Evolutionary conservation across 352 stramenopile genomes (phyloP), one percentile per base, ranked within the genome.

Genomic region (Globisporangium solare): DNA sequence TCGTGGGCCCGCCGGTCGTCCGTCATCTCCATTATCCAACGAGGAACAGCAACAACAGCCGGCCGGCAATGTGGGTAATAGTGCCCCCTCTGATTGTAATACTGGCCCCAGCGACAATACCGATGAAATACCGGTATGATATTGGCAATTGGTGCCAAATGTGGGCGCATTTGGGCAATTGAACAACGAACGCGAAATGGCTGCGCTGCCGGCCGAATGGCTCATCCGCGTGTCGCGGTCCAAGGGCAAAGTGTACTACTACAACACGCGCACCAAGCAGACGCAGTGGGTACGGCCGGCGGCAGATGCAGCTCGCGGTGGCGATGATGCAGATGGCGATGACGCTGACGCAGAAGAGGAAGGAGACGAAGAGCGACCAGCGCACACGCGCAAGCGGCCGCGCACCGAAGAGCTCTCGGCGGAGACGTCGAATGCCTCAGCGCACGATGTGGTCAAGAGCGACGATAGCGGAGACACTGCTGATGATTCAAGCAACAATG

Each of bases 191-290:
- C 4, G 27, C 27, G 10, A 35, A 35, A 35, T 35, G 27, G 27
- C 27, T 35, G 42, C 63, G 54, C 63, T 92, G 54, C 81, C 79
- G 13, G 51, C 60, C 0, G 73, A 73, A 17, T 89, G 81, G 81
- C 58, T 74, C 20, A 66, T 92, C 47, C 78, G 81, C 22, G 66
- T 92, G 51, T 92, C 79, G 43, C 73, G 77, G 17, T 82, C 79
- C 41, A 92, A 90, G 53, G 60, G 71, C 58, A 81, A 74, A 60
- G 63, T 89, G 17, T 92, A 82, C 65, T 92, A 92, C 60, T 74
- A 82, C 61, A 70, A 90, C 60, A 58, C 64, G 31, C 46, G 17
- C 45, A 80, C 68, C 21, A 69, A 77, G 18, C 58, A 66, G 64
- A 88, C 77, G 40, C 73, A 83, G 51, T 92, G 82, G 79, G 71